Base-by-base conservation (phyloP, 768 basidiomycete genomes). In the Boletus subcaerulescens region DNA sequence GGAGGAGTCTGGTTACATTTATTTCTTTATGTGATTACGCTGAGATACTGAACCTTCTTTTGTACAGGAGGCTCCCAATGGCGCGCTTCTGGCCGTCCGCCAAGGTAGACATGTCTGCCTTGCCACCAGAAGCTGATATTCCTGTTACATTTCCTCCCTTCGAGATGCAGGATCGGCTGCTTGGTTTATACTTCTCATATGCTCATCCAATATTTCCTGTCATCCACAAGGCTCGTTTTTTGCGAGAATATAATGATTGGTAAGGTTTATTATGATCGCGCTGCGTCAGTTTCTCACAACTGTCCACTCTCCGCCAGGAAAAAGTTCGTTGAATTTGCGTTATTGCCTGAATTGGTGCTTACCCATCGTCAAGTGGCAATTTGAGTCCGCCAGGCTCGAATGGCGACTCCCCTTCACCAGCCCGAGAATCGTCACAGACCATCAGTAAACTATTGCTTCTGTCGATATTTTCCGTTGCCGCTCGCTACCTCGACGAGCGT, bases 141-240 rank as follows among this genome's bases (percentile, higher is more conserved):
- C 66, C 76, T 38, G 74, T 81, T 33, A 72, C 71, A 14, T 69
- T 94, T 39, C 92, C 92, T 15, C 76, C 86, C 26, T 63, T 75
- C 20, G 76, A 78, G 17, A 72, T 82, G 33, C 91, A 91, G 68
- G 82, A 88, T 53, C 80, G 77, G 38, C 76, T 94, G 5, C 67
- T 94, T 47, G 79, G 82, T 32, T 73, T 92, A 9, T 95, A 91
- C 69, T 93, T 93, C 71, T 82, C 81, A 12, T 88, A 91, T 63
- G 84, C 89, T 31, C 92, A 95, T 60, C 91, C 93, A 7, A 77
- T 85, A 49, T 89, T 90, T 62, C 93, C 93, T 8, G 77, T 94
- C 44, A 71, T 93, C n/a, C 83, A 90, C 69, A 89, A 86, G 70
- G 73, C 70, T 13, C 78, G 81, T 20, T 92, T 93, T 68, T 66